Conservation (phyloP, 73 alveolate genomes). For the Paramecium biaurelia region DNA sequence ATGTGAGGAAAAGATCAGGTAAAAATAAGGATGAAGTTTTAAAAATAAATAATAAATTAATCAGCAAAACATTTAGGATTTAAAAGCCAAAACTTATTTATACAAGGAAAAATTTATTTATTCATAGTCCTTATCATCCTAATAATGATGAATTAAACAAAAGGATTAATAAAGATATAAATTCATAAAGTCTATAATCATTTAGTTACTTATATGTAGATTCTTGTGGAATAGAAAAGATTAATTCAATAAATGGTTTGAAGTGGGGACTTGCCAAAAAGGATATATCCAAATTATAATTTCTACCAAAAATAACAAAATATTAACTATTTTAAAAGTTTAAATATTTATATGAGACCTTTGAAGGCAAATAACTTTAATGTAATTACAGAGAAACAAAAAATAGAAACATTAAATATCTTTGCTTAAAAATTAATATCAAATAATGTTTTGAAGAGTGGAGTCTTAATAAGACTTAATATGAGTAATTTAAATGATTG, state of each 20-base stretch:
- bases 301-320: background rate
- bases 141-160: background rate
- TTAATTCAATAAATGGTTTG: conserved; percentile 27
- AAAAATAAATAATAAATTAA: conserved; percentile 6
- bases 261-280: conserved; percentile 3
- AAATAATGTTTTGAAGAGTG: conserved; percentile 18
- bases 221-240: background rate
- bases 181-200: background rate
- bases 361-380: background rate
- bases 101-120: background rate
- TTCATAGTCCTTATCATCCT: conserved; percentile 2
- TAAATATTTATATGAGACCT: background rate
- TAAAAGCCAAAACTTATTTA: background rate
- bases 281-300: background rate
- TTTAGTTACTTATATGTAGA: conserved; percentile 14
- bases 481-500: background rate
- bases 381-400: background rate
- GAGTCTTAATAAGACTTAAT: background rate
- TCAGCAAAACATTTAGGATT: background rate
- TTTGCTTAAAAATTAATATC: background rate
- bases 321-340: background rate
- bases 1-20: background rate
- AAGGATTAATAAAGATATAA: background rate
- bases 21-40: background rate
- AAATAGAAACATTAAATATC: background rate